Conservation (phyloP, 2,329 filamentous ascomycete genomes). For the Fusarium sp. region DNA sequence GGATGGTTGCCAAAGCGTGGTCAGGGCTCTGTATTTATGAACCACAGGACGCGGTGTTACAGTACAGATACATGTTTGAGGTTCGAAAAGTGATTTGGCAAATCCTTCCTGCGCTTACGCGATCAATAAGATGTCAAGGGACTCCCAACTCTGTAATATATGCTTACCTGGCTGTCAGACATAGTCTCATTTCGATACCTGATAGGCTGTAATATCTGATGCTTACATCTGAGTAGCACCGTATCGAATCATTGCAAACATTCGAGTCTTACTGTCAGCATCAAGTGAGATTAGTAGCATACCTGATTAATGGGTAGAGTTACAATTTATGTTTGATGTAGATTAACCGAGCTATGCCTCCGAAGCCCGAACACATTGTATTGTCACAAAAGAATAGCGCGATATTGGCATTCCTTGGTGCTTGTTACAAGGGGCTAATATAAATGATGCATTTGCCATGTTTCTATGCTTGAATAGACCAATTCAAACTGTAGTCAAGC, state of each 20-base stretch:
- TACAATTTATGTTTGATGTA: fast-evolving
- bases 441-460: not conserved
- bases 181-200: not conserved
- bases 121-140: too few species aligned
- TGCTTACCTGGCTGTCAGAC: not conserved
- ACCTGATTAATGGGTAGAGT: too few species aligned
- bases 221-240: not conserved
- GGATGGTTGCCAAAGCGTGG: not conserved
- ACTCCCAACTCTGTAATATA: too few species aligned
- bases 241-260: too few species aligned
- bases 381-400: not conserved
- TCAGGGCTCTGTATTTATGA: too few species aligned
- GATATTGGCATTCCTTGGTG: too few species aligned
- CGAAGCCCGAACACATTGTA: not conserved
- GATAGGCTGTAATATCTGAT: not conserved
- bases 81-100: too few species aligned
- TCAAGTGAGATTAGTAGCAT: too few species aligned
- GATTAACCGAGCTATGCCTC: not conserved
- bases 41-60: too few species aligned
- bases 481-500: not conserved
- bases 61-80: too few species aligned
- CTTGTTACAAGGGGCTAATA: not conserved
- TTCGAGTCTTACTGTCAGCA: not conserved
- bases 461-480: not conserved
- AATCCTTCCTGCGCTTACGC: not conserved